Evolutionary conservation across 305 asterid species (phyloP), one percentile per base, ranked within the genome.

Genomic region (Andrographis paniculata): DNA sequence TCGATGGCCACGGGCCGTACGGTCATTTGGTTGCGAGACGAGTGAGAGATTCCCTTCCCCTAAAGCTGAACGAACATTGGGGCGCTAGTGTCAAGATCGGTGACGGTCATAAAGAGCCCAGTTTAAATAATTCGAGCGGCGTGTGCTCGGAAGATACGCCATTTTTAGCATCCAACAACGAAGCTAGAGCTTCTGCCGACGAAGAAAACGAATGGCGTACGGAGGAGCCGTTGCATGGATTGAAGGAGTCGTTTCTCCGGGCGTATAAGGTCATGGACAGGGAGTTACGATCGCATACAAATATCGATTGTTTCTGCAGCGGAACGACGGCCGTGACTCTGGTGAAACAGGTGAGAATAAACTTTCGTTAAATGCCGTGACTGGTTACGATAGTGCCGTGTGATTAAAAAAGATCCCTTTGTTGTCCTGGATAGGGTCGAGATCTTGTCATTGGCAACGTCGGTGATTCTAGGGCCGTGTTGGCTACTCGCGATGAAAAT

Each of bases 1-100:
- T 87, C 49, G 96, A 87, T 57, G 96, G 96, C n/a, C 96, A 87
- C 31, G 96, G 96, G 33, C 96, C 96, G 19, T 71, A 72, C 4
- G 97, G 97, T 61, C 97, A 87, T 62, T 30, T 87, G 87, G 97
- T 87, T 30, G 97, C 97, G 20, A 87, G 64, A 66, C 67, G 79
- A 54, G 97, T 87, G 36, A 66, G 95, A 70, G 97, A 87, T 66
- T 72, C 79, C 50, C 94, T 87, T 54, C 97, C 95, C 10, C 62
- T 75, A 71, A 84, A 77, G 55, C 72, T 87, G 57, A 76, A 86
- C 57, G 64, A 88, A 20, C 77, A 78, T 40, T 80, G 94, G 97
- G 94, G 78, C 68, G 77, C 75, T 59, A 78, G 64, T 64, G 50
- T 63, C 20, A 83, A 78, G 70, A 56, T 66, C 39, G 82, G 71